Base-by-base conservation (phyloP, 345 rosid genomes). In the Heritiera littoralis region DNA sequence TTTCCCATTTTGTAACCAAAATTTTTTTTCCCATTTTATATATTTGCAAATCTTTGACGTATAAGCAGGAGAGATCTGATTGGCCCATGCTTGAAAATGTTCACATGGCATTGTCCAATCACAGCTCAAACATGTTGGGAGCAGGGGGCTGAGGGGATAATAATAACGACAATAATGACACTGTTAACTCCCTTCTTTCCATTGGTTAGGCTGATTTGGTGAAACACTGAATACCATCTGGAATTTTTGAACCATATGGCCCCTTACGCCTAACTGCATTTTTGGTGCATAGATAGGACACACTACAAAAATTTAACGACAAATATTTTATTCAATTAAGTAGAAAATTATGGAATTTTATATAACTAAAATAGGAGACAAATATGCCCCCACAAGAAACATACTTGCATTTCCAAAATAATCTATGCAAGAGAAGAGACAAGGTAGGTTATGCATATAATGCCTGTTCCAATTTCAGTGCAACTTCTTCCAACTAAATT, bases 201-300 rank as follows among this genome's bases (percentile, higher is more conserved):
- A 71, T 70, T 76, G 72, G 59, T 18, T 59, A 12, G 48, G 59
- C 54, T 59, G 75, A 15, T 49, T 71, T 35, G 81, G 87, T 79
- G 78, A 78, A 81, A 72, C 71, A 66, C 74, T 71, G 1, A 17
- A 72, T 52, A 64, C 40, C 63, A 60, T 61, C 13, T 46, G 74
- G 70, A 78, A 60, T 30, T 74, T 66, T 7, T 69, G 1, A 8
- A 59, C 14, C 32, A 40, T 40, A 46, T 69, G 54, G 40, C 40
- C 61, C 61, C 61, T n/a, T 56, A 0, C 28, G 7, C 10, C 60
- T 56, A 18, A 18, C 28, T 56, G 61, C 61, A n/a, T 18, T 56
- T 56, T 56, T 6, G 60, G 23, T 55, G 2, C 60, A 55, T 6
- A 55, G 18, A 17, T 17, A 55, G 60, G 60, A 18, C 60, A 55